phyloP scores from a whole-genome alignment of 805 yeast genomes.

The Monosporozyma siamensis region DNA sequence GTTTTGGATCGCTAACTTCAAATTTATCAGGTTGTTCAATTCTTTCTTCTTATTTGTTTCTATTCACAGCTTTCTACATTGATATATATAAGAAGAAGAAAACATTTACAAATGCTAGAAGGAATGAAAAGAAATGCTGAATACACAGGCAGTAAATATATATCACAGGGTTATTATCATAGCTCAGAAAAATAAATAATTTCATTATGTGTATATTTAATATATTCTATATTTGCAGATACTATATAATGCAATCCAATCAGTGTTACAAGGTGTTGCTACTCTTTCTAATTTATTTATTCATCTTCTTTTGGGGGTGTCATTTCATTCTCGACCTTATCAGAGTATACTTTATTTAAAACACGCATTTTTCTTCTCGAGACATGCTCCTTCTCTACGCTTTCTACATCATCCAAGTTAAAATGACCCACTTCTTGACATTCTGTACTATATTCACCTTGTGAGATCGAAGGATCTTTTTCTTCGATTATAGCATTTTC shows the following conservation, averaged over 20 bases:
- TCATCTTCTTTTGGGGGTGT: background rate
- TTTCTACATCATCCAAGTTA: conserved; percentile 5
- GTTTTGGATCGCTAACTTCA: conserved; percentile 67
- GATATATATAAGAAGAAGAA: conserved; percentile 52
- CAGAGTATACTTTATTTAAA: conserved; percentile 19
- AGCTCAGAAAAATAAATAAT: too few species aligned
- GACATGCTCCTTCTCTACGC: conserved; percentile 12
- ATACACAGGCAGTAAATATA: too few species aligned
- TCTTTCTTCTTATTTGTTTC: conserved; percentile 63
- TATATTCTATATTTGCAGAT: too few species aligned
- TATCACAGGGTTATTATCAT: too few species aligned
- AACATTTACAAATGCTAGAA: background rate
- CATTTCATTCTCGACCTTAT: conserved; percentile 23
- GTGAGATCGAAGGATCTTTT: background rate
- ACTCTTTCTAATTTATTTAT: too few species aligned
- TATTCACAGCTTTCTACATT: conserved; percentile 70
- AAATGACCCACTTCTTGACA: conserved; percentile 22
- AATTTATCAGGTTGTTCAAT: conserved; percentile 68
- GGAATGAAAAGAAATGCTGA: too few species aligned
- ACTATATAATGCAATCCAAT: too few species aligned
- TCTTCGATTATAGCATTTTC: background rate
- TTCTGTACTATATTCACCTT: conserved; percentile 12
- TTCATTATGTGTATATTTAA: too few species aligned
- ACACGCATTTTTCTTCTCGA: conserved; percentile 23
- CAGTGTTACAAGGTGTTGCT: too few species aligned